Evolutionary conservation across 805 yeast genomes (phyloP).

Genomic region (Metschnikowia lochheadii): DNA sequence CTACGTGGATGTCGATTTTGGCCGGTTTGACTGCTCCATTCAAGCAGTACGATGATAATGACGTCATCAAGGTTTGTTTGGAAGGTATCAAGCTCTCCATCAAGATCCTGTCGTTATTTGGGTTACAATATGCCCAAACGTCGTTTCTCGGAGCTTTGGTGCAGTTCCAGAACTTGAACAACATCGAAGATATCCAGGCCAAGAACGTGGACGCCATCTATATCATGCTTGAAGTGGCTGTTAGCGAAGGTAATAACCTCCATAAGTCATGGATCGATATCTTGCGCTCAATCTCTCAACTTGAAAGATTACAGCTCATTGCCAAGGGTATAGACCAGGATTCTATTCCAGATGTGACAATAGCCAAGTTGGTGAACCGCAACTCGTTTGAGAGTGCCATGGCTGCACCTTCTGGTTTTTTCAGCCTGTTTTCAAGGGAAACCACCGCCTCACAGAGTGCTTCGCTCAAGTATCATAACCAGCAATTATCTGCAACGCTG

Average conservation of each 20-base stretch:
- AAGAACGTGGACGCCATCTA: constrained; percentile 82
- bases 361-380: constrained; percentile 62
- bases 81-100: constrained; percentile 85
- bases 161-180: constrained; percentile 78
- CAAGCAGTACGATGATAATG: constrained; percentile 78
- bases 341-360: constrained; percentile 78
- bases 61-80: constrained; percentile 62
- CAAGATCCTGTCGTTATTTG: constrained; percentile 79
- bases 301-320: constrained; percentile 83
- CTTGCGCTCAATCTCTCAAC: constrained; percentile 77
- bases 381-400: constrained; percentile 46
- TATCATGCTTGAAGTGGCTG: constrained; percentile 70
- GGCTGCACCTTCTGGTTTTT: constrained; percentile 42
- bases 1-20: constrained; percentile 92
- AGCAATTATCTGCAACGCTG: constrained; percentile 56
- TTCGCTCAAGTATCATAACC: constrained; percentile 66
- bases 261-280: constrained; percentile 79
- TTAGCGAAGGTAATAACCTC: constrained; percentile 72
- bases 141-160: constrained; percentile 88
- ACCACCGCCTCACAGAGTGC: constrained; percentile 63
- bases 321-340: constrained; percentile 85
- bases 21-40: constrained; percentile 95
- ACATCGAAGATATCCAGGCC: constrained; percentile 67
- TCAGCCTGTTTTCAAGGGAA: constrained; percentile 51
- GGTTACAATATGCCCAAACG: constrained; percentile 75